Percentiles rank a stretch among this genome's conserved stretches.
Evolutionary conservation across 23 red algal genomes (phyloP).

Genomic region (Gracilaria gracilis): DNA sequence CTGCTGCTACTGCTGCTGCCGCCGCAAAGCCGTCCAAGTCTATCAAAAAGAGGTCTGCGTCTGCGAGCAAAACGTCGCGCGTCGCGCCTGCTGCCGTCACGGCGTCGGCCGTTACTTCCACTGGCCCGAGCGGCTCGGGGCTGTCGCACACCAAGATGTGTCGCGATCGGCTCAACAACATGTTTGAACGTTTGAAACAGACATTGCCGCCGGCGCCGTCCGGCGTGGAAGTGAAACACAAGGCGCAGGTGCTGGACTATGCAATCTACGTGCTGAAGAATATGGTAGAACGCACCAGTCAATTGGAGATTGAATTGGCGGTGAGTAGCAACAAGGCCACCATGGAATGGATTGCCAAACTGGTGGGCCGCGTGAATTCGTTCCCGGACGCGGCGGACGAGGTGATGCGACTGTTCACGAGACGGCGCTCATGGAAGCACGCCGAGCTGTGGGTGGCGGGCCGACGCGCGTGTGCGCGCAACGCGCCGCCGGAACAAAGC

Average conservation of each 20-base stretch:
- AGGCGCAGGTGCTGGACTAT: slow-evolving; percentile 86
- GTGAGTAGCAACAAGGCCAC: slow-evolving; percentile 71
- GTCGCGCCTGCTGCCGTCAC: not conserved
- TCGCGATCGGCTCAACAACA: slow-evolving; percentile 76
- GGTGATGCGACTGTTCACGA: slow-evolving; percentile 71
- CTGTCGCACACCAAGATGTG: slow-evolving; percentile 84
- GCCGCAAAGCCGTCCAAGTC: slow-evolving; percentile 9
- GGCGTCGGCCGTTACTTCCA: slow-evolving; percentile 22
- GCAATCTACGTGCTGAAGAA: slow-evolving; percentile 51
- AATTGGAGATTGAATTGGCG: slow-evolving; percentile 78
- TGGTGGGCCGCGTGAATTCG: slow-evolving; percentile 32
- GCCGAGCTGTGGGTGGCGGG: slow-evolving; percentile 77
- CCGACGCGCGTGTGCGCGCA: not conserved
- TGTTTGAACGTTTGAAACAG: slow-evolving; percentile 68
- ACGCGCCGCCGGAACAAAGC: slow-evolving; percentile 10
- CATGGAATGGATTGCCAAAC: slow-evolving; percentile 68
- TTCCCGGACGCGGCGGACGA: slow-evolving; percentile 69
- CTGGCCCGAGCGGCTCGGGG: slow-evolving; percentile 26
- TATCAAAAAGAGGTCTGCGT: slow-evolving; percentile 30
- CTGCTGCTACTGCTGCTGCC: not conserved
- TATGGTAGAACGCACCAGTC: slow-evolving; percentile 62
- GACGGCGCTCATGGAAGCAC: slow-evolving; percentile 58
- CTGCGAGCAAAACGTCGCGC: not conserved
- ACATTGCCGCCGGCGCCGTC: slow-evolving; percentile 69
- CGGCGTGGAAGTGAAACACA: slow-evolving; percentile 72